These are phyloP conservation scores for Lipomyces yamanashiensis DNA, from an alignment of 805 yeast genomes.

Conservation along the genomic window DNA sequence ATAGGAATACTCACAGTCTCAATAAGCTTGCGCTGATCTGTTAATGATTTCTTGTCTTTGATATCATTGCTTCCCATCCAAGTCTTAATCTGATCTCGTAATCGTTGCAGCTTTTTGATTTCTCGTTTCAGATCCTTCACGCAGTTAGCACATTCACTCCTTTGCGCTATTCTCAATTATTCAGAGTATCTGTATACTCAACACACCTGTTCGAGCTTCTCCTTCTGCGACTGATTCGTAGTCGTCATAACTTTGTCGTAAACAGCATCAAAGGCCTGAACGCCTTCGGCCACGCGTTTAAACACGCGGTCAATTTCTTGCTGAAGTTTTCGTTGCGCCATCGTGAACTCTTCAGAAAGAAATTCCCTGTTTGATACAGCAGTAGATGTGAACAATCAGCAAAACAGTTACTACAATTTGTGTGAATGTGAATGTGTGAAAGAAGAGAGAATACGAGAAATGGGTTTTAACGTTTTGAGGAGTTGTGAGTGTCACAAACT, in stretches of 20 bases:
- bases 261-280: slow-evolving; percentile 79
- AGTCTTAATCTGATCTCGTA: slow-evolving; percentile 91
- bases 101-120: slow-evolving; percentile 89
- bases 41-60: slow-evolving; percentile 80
- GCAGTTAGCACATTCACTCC: not conserved
- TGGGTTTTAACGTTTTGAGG: not conserved
- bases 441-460: not conserved
- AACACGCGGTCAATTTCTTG: slow-evolving; percentile 85
- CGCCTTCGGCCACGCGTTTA: slow-evolving; percentile 91
- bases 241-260: slow-evolving; percentile 83
- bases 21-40: slow-evolving; percentile 74
- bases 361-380: not conserved
- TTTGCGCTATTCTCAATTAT: not conserved
- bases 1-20: slow-evolving; percentile 43
- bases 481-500: not conserved
- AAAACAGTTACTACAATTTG: too few species aligned
- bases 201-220: slow-evolving; percentile 72
- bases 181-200: not conserved
- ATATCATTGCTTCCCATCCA: slow-evolving; percentile 93
- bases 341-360: slow-evolving; percentile 28
- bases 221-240: slow-evolving; percentile 86
- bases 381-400: not conserved
- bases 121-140: slow-evolving; percentile 80
- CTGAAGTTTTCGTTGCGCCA: slow-evolving; percentile 58
- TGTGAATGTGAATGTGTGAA: not conserved